Percentiles rank a stretch among this genome's conserved stretches.
Evolutionary conservation across 2,329 filamentous ascomycete genomes (phyloP).

Genomic region (Colletotrichum plurivorum): DNA sequence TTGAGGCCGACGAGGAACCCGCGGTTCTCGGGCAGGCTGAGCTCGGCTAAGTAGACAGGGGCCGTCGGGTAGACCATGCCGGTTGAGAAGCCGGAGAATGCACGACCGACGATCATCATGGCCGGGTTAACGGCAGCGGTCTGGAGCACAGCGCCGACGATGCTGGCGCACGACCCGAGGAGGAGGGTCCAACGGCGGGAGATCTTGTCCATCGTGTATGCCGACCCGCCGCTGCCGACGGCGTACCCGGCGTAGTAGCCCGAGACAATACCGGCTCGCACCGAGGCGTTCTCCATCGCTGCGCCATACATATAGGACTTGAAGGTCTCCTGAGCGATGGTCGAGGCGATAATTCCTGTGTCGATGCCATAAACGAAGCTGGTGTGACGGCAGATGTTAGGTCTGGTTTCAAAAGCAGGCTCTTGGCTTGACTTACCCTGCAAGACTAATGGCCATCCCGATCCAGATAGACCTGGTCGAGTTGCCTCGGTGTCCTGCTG

Average conservation of each 20-base stretch:
- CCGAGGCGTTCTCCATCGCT: slow-evolving; percentile 3
- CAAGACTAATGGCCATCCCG: slow-evolving; percentile 31
- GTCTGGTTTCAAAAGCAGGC: background rate
- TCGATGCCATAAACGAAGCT: slow-evolving; percentile 19
- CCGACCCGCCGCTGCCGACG: slow-evolving; percentile 33
- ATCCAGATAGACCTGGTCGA: slow-evolving; percentile 24
- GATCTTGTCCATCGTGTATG: slow-evolving; percentile 31
- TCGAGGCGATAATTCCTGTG: slow-evolving; percentile 32
- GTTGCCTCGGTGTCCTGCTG: slow-evolving; percentile 33
- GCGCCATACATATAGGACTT: slow-evolving; percentile 39
- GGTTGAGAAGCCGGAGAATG: slow-evolving; percentile 44
- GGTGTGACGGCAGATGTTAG: background rate
- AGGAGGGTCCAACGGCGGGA: slow-evolving; percentile 28
- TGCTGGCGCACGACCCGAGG: slow-evolving; percentile 17
- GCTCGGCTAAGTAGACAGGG: slow-evolving; percentile 47
- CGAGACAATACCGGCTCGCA: slow-evolving; percentile 35
- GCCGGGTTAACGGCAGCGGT: slow-evolving; percentile 42
- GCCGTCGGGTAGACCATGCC: slow-evolving; percentile 44
- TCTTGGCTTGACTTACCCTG: slow-evolving; percentile 6
- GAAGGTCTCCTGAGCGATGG: slow-evolving; percentile 38
- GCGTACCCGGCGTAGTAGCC: slow-evolving; percentile 37
- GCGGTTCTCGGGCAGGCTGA: slow-evolving; percentile 45
- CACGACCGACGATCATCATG: slow-evolving; percentile 48
- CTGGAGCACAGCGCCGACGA: slow-evolving; percentile 41
- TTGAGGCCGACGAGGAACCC: slow-evolving; percentile 48